phyloP scores from a whole-genome alignment of 768 basidiomycete species.

The Tricholoma sp. region DNA sequence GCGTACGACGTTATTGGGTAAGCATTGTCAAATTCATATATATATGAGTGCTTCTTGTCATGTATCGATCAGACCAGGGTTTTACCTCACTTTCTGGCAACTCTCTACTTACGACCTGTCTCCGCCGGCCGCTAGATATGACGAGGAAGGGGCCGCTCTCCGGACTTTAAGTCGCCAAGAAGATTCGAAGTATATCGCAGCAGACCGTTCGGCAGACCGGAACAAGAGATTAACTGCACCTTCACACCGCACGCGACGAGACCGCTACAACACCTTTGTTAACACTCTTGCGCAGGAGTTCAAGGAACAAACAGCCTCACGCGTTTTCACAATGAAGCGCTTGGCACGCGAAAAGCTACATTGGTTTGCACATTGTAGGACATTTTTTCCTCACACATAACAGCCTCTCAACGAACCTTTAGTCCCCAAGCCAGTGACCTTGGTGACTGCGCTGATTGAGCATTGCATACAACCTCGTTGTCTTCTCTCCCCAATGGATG shows the following conservation, averaged over 20 bases:
- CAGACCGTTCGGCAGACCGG: slow-evolving; percentile 71
- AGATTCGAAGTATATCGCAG: slow-evolving; percentile 53
- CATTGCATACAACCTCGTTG: slow-evolving; percentile 92
- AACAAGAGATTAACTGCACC: slow-evolving; percentile 50
- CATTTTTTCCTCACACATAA: background rate
- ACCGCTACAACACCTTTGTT: slow-evolving; percentile 60
- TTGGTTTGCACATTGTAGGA: slow-evolving; percentile 71
- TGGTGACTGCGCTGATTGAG: slow-evolving; percentile 69
- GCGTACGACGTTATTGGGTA: slow-evolving; percentile 70
- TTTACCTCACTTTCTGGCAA: slow-evolving; percentile 98
- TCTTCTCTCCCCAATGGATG: slow-evolving; percentile 94
- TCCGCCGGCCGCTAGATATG: slow-evolving; percentile 73
- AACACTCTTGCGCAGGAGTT: slow-evolving; percentile 60
- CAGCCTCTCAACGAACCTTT: slow-evolving; percentile 7
- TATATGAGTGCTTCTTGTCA: slow-evolving; percentile 6
- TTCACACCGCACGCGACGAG: slow-evolving; percentile 56
- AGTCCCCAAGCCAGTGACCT: slow-evolving; percentile 43
- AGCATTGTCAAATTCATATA: slow-evolving; percentile 18
- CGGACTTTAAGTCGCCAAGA: slow-evolving; percentile 62
- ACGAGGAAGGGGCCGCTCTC: slow-evolving; percentile 64
- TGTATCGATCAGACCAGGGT: slow-evolving; percentile 59
- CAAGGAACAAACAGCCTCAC: slow-evolving; percentile 69
- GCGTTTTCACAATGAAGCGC: slow-evolving; percentile 72
- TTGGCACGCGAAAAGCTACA: slow-evolving; percentile 71
- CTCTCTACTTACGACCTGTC: slow-evolving; percentile 85